A percentile compares a stretch with the other conserved stretches of the same genome.
Conservation (phyloP, 78 protist genomes). For the Dictyostelium capitatum region DNA sequence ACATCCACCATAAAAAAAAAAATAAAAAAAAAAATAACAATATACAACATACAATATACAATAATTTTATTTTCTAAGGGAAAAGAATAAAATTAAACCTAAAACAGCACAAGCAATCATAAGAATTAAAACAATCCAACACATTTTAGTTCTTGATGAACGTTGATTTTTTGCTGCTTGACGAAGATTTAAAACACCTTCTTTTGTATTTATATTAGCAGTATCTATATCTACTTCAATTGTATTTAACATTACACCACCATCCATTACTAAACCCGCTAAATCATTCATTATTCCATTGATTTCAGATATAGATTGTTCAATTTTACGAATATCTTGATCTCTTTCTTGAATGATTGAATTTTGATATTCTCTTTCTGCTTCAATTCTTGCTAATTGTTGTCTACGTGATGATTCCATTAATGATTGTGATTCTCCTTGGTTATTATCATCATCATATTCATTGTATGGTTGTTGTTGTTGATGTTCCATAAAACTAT, state of each 20-base stretch:
- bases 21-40: not conserved
- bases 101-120: slow-evolving; percentile 70
- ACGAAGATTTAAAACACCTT: slow-evolving; percentile 38
- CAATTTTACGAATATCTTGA: slow-evolving; percentile 79
- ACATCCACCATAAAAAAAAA: no score
- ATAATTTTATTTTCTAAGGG: slow-evolving; percentile 61
- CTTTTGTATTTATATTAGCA: slow-evolving; percentile 30
- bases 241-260: slow-evolving; percentile 80
- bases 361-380: slow-evolving; percentile 77
- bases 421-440: slow-evolving; percentile 53
- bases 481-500: not conserved
- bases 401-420: slow-evolving; percentile 64
- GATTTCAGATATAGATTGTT: slow-evolving; percentile 81
- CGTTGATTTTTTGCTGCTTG: slow-evolving; percentile 48
- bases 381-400: slow-evolving; percentile 60
- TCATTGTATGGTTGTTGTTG: slow-evolving; percentile 6
- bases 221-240: slow-evolving; percentile 38
- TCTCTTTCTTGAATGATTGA: slow-evolving; percentile 86
- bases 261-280: slow-evolving; percentile 72
- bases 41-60: not conserved
- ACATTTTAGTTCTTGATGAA: slow-evolving; percentile 77
- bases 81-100: slow-evolving; percentile 61
- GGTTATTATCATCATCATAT: not conserved
- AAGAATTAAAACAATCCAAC: slow-evolving; percentile 69
- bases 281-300: slow-evolving; percentile 88